Conservation (phyloP, 208 protist genomes). For the Wallacemonas collosoma region DNA sequence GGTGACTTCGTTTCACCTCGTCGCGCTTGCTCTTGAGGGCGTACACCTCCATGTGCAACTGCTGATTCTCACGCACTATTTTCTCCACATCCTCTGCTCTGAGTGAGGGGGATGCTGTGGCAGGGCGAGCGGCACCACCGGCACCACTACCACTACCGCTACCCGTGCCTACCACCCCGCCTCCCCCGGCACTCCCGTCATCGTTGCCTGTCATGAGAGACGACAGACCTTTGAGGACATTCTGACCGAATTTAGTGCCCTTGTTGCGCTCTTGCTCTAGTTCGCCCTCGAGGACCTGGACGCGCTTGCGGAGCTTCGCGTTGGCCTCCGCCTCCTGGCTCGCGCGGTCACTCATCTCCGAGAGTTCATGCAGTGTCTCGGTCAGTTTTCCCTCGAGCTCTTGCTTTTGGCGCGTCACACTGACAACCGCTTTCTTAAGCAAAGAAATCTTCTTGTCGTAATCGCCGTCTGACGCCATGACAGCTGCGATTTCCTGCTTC, state of each 20-base stretch:
- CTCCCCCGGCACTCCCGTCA: conserved; percentile 16
- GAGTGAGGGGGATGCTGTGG: conserved; percentile 10
- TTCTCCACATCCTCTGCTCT: conserved; percentile 67
- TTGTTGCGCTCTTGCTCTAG: conserved; percentile 48
- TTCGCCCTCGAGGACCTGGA: conserved; percentile 50
- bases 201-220: conserved; percentile 63
- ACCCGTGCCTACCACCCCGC: neutral
- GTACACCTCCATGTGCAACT: conserved; percentile 70
- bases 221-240: conserved; percentile 71
- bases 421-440: conserved; percentile 82
- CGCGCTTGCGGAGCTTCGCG: conserved; percentile 35
- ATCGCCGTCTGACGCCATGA: conserved; percentile 78
- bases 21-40: conserved; percentile 51
- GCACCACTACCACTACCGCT: neutral
- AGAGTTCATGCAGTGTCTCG: conserved; percentile 56
- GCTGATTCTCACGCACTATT: conserved; percentile 68
- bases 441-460: conserved; percentile 80
- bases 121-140: conserved; percentile 5
- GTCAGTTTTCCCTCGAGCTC: conserved; percentile 62
- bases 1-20: conserved; percentile 28
- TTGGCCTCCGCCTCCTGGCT: conserved; percentile 43
- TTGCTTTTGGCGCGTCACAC: conserved; percentile 83
- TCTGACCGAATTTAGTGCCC: conserved; percentile 53
- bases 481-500: conserved; percentile 58
- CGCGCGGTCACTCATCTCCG: conserved; percentile 19